phyloP scores from a whole-genome alignment of 345 rosid species.

The Limnanthes douglasii region DNA sequence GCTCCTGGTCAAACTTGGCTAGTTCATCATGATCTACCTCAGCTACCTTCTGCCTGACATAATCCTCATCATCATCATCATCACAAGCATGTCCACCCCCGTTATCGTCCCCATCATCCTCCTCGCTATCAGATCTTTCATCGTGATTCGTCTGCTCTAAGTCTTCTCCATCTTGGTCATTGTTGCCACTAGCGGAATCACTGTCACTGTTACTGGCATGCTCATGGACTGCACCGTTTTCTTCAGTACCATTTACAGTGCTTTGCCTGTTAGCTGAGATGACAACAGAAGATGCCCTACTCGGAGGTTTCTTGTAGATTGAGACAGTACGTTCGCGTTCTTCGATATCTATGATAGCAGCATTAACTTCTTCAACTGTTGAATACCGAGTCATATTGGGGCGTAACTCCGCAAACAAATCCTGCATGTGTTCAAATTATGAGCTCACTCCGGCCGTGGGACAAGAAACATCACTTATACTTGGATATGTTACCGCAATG shows the following conservation, averaged over 20 bases:
- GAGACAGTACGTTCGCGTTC: constrained; percentile 52
- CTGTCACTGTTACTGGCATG: constrained; percentile 50
- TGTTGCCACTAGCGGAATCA: constrained; percentile 76
- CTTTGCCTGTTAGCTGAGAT: constrained; percentile 35
- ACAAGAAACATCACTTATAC: no score
- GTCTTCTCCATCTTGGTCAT: constrained; percentile 57
- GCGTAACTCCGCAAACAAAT: constrained; percentile 80
- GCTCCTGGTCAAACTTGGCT: constrained; percentile 75
- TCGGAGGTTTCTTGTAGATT: constrained; percentile 47
- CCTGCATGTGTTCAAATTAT: constrained; percentile 33
- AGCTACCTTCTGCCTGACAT: constrained; percentile 65
- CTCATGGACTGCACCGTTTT: constrained; percentile 58
- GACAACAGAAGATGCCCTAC: constrained; percentile 21
- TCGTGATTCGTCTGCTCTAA: constrained; percentile 72
- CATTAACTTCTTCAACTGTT: constrained; percentile 70
- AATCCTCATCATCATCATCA: constrained; percentile 80
- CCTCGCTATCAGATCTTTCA: constrained; percentile 50
- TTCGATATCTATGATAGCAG: constrained; percentile 66
- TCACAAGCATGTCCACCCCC: constrained; percentile 62
- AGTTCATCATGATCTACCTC: constrained; percentile 73
- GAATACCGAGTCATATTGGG: constrained; percentile 69
- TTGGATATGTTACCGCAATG: no score
- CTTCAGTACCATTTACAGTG: constrained; percentile 33
- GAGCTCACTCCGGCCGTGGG: constrained; percentile 7
- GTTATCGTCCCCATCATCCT: constrained; percentile 59